Percentiles rank a stretch among this genome's conserved stretches.
Evolutionary conservation across 169 alveolate species (phyloP).

Genomic region (Eimeria sp.): DNA sequence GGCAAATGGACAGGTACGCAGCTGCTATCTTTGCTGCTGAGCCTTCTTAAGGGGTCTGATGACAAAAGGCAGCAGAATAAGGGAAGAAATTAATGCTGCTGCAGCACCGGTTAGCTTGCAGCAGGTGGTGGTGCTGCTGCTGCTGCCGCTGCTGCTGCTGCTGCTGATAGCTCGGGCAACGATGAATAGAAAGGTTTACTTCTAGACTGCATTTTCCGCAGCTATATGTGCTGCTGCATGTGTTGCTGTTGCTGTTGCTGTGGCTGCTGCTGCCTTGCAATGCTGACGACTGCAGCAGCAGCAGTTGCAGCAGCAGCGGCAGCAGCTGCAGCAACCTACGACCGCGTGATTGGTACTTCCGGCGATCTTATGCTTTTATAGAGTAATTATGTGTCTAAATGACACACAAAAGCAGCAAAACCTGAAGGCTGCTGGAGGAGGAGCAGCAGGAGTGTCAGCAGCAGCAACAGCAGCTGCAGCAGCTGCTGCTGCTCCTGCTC

Average conservation of each 20-base stretch:
- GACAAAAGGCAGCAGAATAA: no score
- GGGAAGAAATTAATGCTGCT: no score
- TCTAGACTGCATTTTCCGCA: not conserved
- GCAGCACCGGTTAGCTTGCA: no score
- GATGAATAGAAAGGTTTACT: not conserved
- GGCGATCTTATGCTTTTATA: not conserved
- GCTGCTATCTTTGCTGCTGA: no score
- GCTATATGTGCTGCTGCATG: no score
- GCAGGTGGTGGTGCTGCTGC: not conserved
- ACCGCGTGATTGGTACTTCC: not conserved
- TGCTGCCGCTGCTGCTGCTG: slow-evolving; percentile 34
- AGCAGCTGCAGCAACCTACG: not conserved
- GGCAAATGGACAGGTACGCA: no score
- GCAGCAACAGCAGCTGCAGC: not conserved
- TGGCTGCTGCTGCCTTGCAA: not conserved
- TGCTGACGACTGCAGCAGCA: slow-evolving; percentile 22
- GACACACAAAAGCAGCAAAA: not conserved
- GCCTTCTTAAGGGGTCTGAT: no score
- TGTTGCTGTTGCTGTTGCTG: not conserved
- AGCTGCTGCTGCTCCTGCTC: not conserved
- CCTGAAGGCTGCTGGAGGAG: not conserved
- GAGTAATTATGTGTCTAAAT: not conserved
- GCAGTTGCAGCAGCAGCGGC: slow-evolving; percentile 14
- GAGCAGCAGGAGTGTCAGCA: not conserved
- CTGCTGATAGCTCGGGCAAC: not conserved